Evolutionary conservation across 179 eudicot genomes (phyloP).

Genomic region (Pouteria campechiana): DNA sequence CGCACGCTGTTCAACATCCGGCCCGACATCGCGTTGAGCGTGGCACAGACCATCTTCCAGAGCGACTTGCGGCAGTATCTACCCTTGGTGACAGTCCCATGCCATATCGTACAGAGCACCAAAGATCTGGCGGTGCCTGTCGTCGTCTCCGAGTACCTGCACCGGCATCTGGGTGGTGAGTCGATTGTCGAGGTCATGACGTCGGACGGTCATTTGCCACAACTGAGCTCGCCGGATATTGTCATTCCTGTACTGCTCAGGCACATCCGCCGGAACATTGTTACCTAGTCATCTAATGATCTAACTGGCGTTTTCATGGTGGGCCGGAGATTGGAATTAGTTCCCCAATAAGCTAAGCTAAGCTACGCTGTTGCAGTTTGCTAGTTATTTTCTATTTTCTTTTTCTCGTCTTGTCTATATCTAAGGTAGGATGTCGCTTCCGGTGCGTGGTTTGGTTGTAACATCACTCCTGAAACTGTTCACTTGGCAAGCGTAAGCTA

Average conservation of each 20-base stretch:
- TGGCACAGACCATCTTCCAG: constrained; percentile 55
- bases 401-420: no score
- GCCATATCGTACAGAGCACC: constrained; percentile 77
- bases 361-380: no score
- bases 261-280: constrained; percentile 60
- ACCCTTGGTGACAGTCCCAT: constrained; percentile 48
- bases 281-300: constrained; percentile 6
- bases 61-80: constrained; percentile 52
- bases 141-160: constrained; percentile 78
- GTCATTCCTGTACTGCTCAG: constrained; percentile 65
- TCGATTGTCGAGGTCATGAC: constrained; percentile 84
- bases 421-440: no score
- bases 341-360: no score
- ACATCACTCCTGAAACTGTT: no score
- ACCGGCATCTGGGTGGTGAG: constrained; percentile 61
- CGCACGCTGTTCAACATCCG: constrained; percentile 87
- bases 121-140: constrained; percentile 92
- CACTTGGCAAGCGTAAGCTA: no score
- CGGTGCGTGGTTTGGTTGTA: no score
- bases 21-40: constrained; percentile 78
- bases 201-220: constrained; percentile 87
- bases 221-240: constrained; percentile 74
- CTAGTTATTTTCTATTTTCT: no score
- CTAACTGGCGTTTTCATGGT: not conserved
- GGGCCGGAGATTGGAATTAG: no score